Conservation (phyloP, 2,329 filamentous ascomycete genomes). For the Podosphaera aphanis region DNA sequence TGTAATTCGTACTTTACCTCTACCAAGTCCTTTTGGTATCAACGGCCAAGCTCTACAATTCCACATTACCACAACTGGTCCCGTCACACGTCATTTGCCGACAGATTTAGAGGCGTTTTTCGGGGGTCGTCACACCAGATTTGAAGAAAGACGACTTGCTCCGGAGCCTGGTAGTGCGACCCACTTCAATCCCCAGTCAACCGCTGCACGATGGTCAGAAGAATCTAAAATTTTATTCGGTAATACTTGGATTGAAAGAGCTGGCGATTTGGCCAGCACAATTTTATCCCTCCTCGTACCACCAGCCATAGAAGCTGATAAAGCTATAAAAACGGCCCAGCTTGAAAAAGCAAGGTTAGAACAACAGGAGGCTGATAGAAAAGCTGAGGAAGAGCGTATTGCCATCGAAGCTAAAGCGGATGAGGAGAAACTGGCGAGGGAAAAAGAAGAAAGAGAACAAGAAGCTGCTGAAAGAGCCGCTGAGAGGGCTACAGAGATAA, state of each 20-base stretch:
- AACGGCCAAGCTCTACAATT: slow-evolving; percentile 33
- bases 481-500: slow-evolving; percentile 21
- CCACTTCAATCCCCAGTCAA: slow-evolving; percentile 45
- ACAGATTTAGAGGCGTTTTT: slow-evolving; percentile 27
- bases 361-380: slow-evolving; percentile 37
- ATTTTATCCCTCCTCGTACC: slow-evolving; percentile 58
- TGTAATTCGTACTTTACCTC: slow-evolving; percentile 14
- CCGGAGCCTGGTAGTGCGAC: slow-evolving; percentile 14
- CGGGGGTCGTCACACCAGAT: slow-evolving; percentile 13
- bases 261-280: slow-evolving; percentile 39
- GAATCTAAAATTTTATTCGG: slow-evolving; percentile 77
- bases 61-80: slow-evolving; percentile 28
- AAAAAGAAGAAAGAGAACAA: slow-evolving; percentile 50
- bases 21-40: slow-evolving; percentile 16
- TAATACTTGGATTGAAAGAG: slow-evolving; percentile 40
- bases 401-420: slow-evolving; percentile 49
- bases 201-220: slow-evolving; percentile 62
- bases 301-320: slow-evolving; percentile 61
- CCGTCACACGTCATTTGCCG: slow-evolving; percentile 22
- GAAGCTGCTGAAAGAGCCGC: slow-evolving; percentile 27
- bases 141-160: slow-evolving; percentile 9
- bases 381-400: slow-evolving; percentile 40
- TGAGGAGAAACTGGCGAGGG: slow-evolving; percentile 39
- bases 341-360: slow-evolving; percentile 30
- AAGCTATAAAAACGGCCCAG: slow-evolving; percentile 37